Evolutionary conservation across 2,329 filamentous ascomycete species (phyloP).

Genomic region (Knoxdaviesia capensis): DNA sequence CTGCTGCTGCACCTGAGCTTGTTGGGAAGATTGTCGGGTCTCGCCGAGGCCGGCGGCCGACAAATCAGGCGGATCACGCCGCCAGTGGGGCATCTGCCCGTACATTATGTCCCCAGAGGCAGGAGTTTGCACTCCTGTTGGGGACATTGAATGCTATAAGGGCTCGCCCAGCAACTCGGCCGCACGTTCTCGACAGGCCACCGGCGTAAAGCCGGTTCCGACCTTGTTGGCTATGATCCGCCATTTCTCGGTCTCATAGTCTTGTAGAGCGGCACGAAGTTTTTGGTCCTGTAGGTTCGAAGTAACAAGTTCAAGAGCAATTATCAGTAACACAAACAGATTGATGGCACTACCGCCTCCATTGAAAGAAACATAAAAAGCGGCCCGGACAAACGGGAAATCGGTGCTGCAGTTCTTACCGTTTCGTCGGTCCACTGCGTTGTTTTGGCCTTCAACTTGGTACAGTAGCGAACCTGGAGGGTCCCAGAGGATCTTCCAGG

Average conservation of each 20-base stretch:
- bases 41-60: neutral
- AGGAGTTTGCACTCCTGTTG: slow-evolving; percentile 24
- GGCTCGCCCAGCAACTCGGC: slow-evolving; percentile 34
- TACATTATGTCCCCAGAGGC: slow-evolving; percentile 25
- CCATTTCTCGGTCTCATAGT: slow-evolving; percentile 87
- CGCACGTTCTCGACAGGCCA: slow-evolving; percentile 68
- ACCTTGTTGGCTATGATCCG: slow-evolving; percentile 81
- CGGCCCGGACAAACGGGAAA: neutral
- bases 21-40: neutral
- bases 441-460: slow-evolving; percentile 83
- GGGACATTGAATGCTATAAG: slow-evolving; percentile 36
- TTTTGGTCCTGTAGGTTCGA: slow-evolving; percentile 44
- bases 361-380: neutral
- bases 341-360: neutral
- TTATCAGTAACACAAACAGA: neutral
- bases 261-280: slow-evolving; percentile 54
- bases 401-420: slow-evolving; percentile 28
- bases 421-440: slow-evolving; percentile 88
- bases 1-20: neutral
- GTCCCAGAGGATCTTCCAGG: slow-evolving; percentile 79
- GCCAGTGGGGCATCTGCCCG: slow-evolving; percentile 18
- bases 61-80: slow-evolving; percentile 3
- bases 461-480: slow-evolving; percentile 84
- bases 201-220: slow-evolving; percentile 72
- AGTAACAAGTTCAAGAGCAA: neutral